phyloP scores from a whole-genome alignment of 1,139 yeast genomes.

The Protomyces inouyei region DNA sequence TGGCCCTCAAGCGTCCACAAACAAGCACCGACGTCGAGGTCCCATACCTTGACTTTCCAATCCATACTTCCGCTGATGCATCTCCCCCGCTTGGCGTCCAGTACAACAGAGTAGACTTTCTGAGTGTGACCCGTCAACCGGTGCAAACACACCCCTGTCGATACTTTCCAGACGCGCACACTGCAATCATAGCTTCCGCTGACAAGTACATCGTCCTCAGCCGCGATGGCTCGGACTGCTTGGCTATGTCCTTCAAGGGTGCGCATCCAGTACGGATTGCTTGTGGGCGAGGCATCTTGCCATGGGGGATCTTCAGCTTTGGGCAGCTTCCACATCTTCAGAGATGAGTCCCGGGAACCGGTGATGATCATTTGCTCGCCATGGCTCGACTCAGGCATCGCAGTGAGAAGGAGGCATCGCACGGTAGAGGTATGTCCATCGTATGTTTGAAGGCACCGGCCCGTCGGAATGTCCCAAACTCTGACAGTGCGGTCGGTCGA shows the following conservation, averaged over 20 bases:
- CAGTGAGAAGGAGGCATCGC: constrained; percentile 82
- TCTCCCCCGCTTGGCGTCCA: constrained; percentile 67
- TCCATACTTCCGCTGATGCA: constrained; percentile 95
- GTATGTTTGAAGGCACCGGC: constrained; percentile 76
- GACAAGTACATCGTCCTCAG: constrained; percentile 74
- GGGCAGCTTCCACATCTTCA: constrained; percentile 86
- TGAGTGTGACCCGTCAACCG: constrained; percentile 79
- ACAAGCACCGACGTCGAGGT: constrained; percentile 66
- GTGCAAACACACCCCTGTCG: constrained; percentile 66
- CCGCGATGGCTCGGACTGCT: constrained; percentile 83
- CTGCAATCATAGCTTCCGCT: constrained; percentile 90
- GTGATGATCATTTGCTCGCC: constrained; percentile 59
- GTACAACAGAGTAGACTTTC: constrained; percentile 78
- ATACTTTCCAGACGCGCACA: constrained; percentile 87
- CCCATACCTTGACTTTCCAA: constrained; percentile 84
- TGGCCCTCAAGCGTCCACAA: constrained; percentile 73
- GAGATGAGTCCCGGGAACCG: constrained; percentile 85
- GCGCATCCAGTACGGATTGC: constrained; percentile 72
- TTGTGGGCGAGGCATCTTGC: background rate
- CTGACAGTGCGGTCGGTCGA: constrained; percentile 88
- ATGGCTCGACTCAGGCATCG: constrained; percentile 52
- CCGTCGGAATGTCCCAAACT: constrained; percentile 77
- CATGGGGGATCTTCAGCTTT: constrained; percentile 41
- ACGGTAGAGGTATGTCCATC: constrained; percentile 94
- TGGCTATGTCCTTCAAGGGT: constrained; percentile 78